Percentiles rank a stretch among this genome's conserved stretches.
These are phyloP conservation scores for Candida sanyiensis DNA, from an alignment of 805 yeast species.

Conservation along the genomic window DNA sequence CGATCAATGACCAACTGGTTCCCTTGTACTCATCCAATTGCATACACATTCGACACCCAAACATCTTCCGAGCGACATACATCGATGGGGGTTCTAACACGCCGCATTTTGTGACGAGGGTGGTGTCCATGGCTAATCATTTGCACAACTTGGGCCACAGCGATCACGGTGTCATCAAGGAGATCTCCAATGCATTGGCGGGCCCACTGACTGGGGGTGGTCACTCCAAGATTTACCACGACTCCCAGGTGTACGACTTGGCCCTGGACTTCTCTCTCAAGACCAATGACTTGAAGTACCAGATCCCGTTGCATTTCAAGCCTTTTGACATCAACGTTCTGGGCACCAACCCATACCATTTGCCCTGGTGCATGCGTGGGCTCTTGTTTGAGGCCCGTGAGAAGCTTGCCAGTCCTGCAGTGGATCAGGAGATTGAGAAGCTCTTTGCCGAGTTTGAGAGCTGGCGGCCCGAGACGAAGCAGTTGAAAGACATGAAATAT, in stretches of 20 bases:
- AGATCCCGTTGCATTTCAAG: constrained; percentile 31
- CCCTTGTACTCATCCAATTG: constrained; percentile 88
- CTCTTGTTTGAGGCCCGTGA: constrained; percentile 59
- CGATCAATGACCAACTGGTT: constrained; percentile 89
- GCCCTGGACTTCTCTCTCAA: constrained; percentile 72
- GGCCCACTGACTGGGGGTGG: constrained; percentile 96
- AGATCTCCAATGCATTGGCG: constrained; percentile 70
- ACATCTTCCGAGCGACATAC: constrained; percentile 82
- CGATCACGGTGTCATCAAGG: constrained; percentile 84
- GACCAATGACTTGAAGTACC: constrained; percentile 53
- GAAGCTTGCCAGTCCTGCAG: constrained; percentile 32
- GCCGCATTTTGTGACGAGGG: constrained; percentile 70
- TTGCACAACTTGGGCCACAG: constrained; percentile 70
- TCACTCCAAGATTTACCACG: constrained; percentile 85
- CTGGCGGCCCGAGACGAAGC: constrained; percentile 86
- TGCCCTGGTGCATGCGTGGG: constrained; percentile 93
- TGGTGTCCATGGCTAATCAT: constrained; percentile 68
- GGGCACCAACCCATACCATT: constrained; percentile 73
- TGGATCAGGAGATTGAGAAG: constrained; percentile 50
- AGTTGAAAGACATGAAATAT: constrained; percentile 77
- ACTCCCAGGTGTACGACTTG: constrained; percentile 73
- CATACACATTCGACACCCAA: constrained; percentile 80
- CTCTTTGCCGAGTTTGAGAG: constrained; percentile 67
- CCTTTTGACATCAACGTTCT: constrained; percentile 58
- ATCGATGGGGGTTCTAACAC: constrained; percentile 77